Evolutionary conservation across 305 asterid genomes (phyloP).

Genomic region (Ilex paraguariensis): DNA sequence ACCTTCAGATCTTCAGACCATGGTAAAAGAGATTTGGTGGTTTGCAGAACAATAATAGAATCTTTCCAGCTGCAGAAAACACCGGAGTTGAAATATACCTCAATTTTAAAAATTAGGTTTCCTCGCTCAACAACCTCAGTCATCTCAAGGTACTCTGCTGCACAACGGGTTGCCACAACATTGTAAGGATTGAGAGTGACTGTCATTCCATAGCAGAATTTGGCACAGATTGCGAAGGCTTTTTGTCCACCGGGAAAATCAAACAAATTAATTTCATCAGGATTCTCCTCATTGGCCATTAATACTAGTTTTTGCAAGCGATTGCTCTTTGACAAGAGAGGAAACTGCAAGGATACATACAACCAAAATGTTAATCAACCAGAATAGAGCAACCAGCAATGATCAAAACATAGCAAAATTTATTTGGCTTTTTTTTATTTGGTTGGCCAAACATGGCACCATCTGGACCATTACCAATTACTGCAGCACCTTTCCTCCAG

Average conservation of each 20-base stretch:
- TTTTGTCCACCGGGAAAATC: slow-evolving; percentile 94
- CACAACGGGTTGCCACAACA: slow-evolving; percentile 80
- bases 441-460: no score
- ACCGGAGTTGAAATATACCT: slow-evolving; percentile 77
- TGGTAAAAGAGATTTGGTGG: slow-evolving; percentile 63
- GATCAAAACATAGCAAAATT: neutral
- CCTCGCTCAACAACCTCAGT: slow-evolving; percentile 74
- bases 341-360: slow-evolving; percentile 50
- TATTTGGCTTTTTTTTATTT: no score
- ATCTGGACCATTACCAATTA: no score
- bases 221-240: slow-evolving; percentile 88
- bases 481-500: no score
- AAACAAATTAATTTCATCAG: slow-evolving; percentile 45
- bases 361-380: neutral
- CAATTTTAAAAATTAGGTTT: slow-evolving; percentile 68
- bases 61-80: slow-evolving; percentile 84
- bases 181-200: slow-evolving; percentile 87
- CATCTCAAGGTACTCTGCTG: slow-evolving; percentile 90
- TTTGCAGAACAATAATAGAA: slow-evolving; percentile 82
- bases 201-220: slow-evolving; percentile 81
- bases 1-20: slow-evolving; percentile 79
- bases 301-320: slow-evolving; percentile 57
- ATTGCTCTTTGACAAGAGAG: slow-evolving; percentile 85
- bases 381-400: neutral
- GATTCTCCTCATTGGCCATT: slow-evolving; percentile 34